phyloP scores from a whole-genome alignment of 2,329 filamentous ascomycete genomes.

The Sphaerulina musiva region DNA sequence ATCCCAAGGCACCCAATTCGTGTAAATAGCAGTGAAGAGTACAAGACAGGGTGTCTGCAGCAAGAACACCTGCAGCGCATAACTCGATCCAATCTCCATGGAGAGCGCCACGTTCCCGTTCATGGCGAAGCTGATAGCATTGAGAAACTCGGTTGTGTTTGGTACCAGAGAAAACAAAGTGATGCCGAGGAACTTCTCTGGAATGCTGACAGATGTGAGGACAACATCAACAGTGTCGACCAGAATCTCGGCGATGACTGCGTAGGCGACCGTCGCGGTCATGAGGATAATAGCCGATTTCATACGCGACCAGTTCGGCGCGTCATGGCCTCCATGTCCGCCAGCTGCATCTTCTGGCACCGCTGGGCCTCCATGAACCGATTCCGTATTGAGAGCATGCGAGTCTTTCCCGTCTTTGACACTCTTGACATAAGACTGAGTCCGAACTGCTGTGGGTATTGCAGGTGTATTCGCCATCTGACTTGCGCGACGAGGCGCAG shows the following conservation, averaged over 20 bases:
- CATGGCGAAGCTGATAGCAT: slow-evolving; percentile 99
- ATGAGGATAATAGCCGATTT: slow-evolving; percentile 89
- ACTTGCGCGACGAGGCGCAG: slow-evolving; percentile 47
- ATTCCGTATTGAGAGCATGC: slow-evolving; percentile 24
- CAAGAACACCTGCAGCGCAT: slow-evolving; percentile 90
- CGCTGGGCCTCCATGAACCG: slow-evolving; percentile 17
- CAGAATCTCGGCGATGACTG: slow-evolving; percentile 93
- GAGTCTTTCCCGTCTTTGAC: slow-evolving; percentile 13
- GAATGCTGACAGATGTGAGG: slow-evolving; percentile 78
- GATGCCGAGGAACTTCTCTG: slow-evolving; percentile 95
- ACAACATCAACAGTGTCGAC: slow-evolving; percentile 98
- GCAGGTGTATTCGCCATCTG: slow-evolving; percentile 33
- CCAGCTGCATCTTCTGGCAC: slow-evolving; percentile 27
- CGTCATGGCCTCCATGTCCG: slow-evolving; percentile 71
- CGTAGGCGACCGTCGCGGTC: slow-evolving; percentile 82
- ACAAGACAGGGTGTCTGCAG: slow-evolving; percentile 91
- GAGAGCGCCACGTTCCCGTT: slow-evolving; percentile 97
- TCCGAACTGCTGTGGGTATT: slow-evolving; percentile 11
- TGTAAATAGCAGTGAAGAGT: slow-evolving; percentile 76
- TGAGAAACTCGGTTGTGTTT: slow-evolving; percentile 97
- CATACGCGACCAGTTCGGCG: slow-evolving; percentile 91
- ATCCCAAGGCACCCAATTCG: slow-evolving; percentile 48
- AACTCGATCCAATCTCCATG: slow-evolving; percentile 98
- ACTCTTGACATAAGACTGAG: slow-evolving; percentile 14
- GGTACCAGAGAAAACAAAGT: slow-evolving; percentile 94